Percentiles rank a stretch among this genome's conserved stretches.
Conservation (phyloP, 2,329 filamentous ascomycete genomes). For the Colletotrichum orchidophilum region DNA sequence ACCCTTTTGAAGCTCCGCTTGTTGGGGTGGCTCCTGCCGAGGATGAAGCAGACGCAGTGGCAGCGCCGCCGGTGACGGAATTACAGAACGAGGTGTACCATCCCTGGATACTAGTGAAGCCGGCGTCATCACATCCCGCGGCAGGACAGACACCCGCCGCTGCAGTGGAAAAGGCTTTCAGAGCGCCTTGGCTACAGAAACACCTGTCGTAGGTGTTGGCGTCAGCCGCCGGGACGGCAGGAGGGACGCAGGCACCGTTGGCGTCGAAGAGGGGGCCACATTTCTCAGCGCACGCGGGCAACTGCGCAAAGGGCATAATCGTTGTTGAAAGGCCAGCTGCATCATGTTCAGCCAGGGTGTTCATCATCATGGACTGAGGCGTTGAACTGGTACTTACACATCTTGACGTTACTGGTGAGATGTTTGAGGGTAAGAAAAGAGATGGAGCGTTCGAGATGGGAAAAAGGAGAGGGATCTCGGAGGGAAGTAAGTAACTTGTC, state of each 20-base stretch:
- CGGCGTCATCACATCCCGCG: constrained; percentile 58
- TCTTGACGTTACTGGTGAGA: constrained; percentile 6
- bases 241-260: constrained; percentile 76
- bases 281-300: constrained; percentile 69
- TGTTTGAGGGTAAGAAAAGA: background rate
- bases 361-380: too few relatives aligned
- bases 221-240: constrained; percentile 57
- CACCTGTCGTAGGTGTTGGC: constrained; percentile 70
- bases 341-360: background rate
- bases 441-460: background rate
- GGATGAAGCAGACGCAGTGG: constrained; percentile 40
- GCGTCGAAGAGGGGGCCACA: constrained; percentile 75
- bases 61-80: constrained; percentile 49
- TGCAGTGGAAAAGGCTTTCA: constrained; percentile 50
- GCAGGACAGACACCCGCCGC: constrained; percentile 69
- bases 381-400: constrained; percentile 28
- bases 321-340: constrained; percentile 51
- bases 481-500: background rate
- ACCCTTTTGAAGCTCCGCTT: constrained; percentile 37
- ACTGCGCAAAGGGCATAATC: constrained; percentile 64
- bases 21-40: constrained; percentile 40
- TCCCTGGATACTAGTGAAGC: constrained; percentile 65
- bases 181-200: constrained; percentile 76
- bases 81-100: constrained; percentile 79
- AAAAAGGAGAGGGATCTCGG: background rate